Percentiles rank a stretch among this genome's conserved stretches.
Evolutionary conservation across 805 yeast species (phyloP).

Genomic region (Yamadazyma olivae): DNA sequence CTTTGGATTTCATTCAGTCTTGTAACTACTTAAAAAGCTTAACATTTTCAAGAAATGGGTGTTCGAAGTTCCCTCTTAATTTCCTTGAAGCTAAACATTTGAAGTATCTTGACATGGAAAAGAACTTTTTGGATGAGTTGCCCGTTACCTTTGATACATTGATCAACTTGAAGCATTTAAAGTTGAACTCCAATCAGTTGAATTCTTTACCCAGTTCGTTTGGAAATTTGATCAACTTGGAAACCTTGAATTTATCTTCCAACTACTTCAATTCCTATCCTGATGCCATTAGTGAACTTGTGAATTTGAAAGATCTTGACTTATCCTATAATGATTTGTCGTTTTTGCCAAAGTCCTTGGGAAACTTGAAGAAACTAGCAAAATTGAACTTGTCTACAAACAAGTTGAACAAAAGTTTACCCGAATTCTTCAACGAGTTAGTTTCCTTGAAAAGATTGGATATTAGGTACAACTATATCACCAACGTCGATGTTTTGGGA

Average conservation of each 20-base stretch:
- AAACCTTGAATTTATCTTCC: constrained; percentile 71
- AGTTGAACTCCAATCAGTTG: constrained; percentile 74
- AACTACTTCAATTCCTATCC: constrained; percentile 66
- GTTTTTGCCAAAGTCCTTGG: constrained; percentile 57
- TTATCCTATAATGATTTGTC: constrained; percentile 76
- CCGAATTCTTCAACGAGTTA: constrained; percentile 51
- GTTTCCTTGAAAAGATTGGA: constrained; percentile 66
- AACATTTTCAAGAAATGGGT: constrained; percentile 68
- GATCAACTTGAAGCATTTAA: constrained; percentile 53
- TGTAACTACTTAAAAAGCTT: constrained; percentile 69
- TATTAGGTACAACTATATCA: constrained; percentile 63
- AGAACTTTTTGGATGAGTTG: constrained; percentile 67
- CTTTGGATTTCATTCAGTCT: constrained; percentile 81
- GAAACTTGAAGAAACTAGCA: constrained; percentile 56
- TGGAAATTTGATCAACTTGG: constrained; percentile 50
- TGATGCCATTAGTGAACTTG: constrained; percentile 58
- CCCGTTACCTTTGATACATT: constrained; percentile 56
- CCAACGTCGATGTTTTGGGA: constrained; percentile 55
- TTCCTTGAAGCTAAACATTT: constrained; percentile 68
- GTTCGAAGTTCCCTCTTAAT: constrained; percentile 70
- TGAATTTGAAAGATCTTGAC: constrained; percentile 63
- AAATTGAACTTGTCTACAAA: constrained; percentile 77
- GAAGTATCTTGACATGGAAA: constrained; percentile 67
- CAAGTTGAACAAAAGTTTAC: constrained; percentile 50
- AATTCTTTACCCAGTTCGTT: constrained; percentile 59